Evolutionary conservation across 2,329 filamentous ascomycete species (phyloP).

Genomic region (Stenocarpella maydis): DNA sequence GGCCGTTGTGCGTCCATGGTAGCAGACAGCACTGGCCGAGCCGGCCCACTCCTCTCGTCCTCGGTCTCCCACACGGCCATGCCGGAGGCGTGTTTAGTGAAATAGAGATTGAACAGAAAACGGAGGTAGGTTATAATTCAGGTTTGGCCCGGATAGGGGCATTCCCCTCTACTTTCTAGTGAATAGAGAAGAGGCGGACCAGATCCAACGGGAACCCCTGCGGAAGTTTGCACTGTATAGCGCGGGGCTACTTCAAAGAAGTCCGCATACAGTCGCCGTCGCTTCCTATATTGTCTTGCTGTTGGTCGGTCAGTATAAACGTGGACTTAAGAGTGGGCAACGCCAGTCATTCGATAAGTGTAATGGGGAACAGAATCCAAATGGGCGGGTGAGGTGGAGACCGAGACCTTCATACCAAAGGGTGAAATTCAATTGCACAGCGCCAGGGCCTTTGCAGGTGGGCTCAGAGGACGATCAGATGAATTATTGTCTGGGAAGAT

Average conservation of each 20-base stretch:
- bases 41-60: slow-evolving; percentile 65
- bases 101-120: neutral
- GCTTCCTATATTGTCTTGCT: neutral
- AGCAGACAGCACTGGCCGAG: slow-evolving; percentile 70
- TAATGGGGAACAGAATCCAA: neutral
- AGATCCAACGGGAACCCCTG: neutral
- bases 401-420: slow-evolving; percentile 1
- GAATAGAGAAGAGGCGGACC: neutral
- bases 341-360: neutral
- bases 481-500: neutral
- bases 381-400: neutral
- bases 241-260: neutral
- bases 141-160: neutral
- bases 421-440: neutral
- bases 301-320: neutral
- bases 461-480: slow-evolving; percentile 5
- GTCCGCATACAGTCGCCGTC: slow-evolving; percentile 5
- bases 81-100: slow-evolving; percentile 35
- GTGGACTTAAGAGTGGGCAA: neutral
- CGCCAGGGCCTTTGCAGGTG: neutral
- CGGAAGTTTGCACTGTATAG: neutral
- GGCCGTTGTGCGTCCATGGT: slow-evolving; percentile 65
- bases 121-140: neutral
- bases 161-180: neutral
- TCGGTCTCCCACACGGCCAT: slow-evolving; percentile 71